Evolutionary conservation across 208 protist genomes (phyloP).

Genomic region (Angomonas desouzai): DNA sequence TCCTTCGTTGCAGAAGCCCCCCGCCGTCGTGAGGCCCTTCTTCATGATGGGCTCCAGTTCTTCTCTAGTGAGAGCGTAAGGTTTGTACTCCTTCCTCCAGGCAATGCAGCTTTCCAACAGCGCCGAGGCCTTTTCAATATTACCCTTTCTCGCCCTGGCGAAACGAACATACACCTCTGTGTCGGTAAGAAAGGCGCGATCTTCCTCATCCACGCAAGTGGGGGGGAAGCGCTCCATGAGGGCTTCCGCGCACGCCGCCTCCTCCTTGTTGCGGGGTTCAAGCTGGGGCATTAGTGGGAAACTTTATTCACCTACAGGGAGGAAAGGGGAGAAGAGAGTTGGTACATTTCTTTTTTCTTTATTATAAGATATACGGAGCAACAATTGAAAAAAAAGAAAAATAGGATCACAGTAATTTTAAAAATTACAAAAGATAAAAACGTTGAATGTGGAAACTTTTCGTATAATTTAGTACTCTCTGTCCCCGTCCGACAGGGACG

Average conservation of each 20-base stretch:
- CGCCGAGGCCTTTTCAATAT: slow-evolving; percentile 28
- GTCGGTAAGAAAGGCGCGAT: not conserved
- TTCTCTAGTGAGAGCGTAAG: slow-evolving; percentile 32
- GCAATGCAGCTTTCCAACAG: slow-evolving; percentile 35
- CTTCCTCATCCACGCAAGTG: slow-evolving; percentile 1
- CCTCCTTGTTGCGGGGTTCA: not conserved
- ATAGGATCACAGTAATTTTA: too few relatives aligned
- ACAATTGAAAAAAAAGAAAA: too few relatives aligned
- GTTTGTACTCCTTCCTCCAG: slow-evolving; percentile 38
- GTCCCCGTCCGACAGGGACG: slow-evolving; percentile 60
- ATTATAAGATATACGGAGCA: too few relatives aligned
- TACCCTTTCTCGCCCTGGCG: slow-evolving; percentile 31
- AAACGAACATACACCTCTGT: slow-evolving; percentile 44
- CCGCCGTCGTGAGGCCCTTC: slow-evolving; percentile 23
- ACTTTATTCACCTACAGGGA: too few relatives aligned
- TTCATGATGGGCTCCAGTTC: slow-evolving; percentile 27
- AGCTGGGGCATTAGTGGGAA: slow-evolving; percentile 11
- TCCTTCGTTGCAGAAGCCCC: slow-evolving; percentile 34
- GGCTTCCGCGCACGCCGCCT: not conserved
- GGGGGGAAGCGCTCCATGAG: slow-evolving; percentile 5
- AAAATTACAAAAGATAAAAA: too few relatives aligned
- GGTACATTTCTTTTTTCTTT: too few relatives aligned
- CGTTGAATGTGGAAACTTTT: too few relatives aligned
- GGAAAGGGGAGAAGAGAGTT: too few relatives aligned
- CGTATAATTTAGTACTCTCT: slow-evolving; percentile 63